A percentile compares a stretch with the other conserved stretches of the same genome.
Conservation (phyloP, 2,329 filamentous ascomycete species). For the Elsinoe fawcettii region DNA sequence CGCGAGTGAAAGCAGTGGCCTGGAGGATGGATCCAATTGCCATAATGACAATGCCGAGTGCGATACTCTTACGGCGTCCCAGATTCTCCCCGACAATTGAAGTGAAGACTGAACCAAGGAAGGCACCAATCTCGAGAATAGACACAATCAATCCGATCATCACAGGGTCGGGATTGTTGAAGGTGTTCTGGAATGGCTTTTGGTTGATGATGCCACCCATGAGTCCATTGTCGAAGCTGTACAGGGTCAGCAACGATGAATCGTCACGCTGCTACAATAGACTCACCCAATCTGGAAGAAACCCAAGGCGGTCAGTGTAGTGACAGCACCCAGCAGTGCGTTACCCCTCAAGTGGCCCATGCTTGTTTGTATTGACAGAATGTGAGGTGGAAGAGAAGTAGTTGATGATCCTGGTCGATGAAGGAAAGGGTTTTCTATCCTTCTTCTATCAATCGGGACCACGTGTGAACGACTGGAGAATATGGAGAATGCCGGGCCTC, state of each 20-base stretch:
- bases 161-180: slow-evolving; percentile 22
- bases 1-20: slow-evolving; percentile 20
- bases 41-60: slow-evolving; percentile 39
- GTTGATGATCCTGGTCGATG: neutral
- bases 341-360: slow-evolving; percentile 30
- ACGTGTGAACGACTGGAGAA: slow-evolving; percentile 13
- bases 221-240: slow-evolving; percentile 19
- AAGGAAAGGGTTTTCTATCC: neutral
- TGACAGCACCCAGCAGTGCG: slow-evolving; percentile 37
- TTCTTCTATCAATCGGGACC: slow-evolving; percentile 5
- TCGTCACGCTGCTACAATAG: slow-evolving; percentile 32
- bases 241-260: neutral
- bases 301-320: slow-evolving; percentile 39
- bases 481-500: slow-evolving; percentile 11
- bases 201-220: slow-evolving; percentile 33
- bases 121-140: slow-evolving; percentile 41
- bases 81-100: slow-evolving; percentile 38
- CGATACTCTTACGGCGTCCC: slow-evolving; percentile 38
- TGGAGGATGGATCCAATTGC: slow-evolving; percentile 25
- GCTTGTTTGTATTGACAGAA: neutral
- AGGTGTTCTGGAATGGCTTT: slow-evolving; percentile 35
- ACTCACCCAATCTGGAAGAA: slow-evolving; percentile 45
- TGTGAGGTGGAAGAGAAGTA: neutral
- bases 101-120: slow-evolving; percentile 35
- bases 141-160: slow-evolving; percentile 42